phyloP scores from a whole-genome alignment of 1,139 yeast genomes.

The Debaryomyces sp. region DNA sequence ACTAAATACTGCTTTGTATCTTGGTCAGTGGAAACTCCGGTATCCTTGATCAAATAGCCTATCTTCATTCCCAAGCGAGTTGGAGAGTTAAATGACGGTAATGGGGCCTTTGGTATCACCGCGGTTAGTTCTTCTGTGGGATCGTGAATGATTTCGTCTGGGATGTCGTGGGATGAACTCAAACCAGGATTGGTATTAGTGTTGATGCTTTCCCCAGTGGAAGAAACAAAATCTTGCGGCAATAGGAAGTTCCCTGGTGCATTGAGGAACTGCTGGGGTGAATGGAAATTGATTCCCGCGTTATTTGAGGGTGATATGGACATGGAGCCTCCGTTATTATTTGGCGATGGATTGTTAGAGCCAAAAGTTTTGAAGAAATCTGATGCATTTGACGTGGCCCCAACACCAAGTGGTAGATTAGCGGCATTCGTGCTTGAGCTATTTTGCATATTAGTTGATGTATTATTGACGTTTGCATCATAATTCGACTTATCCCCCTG shows the following conservation, averaged over 20 bases:
- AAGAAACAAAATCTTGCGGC: conserved; percentile 27
- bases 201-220: conserved; percentile 8
- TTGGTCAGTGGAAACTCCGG: conserved; percentile 8
- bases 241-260: conserved; percentile 40
- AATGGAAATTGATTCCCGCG: conserved; percentile 31
- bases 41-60: conserved; percentile 61
- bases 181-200: neutral
- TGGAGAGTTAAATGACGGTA: conserved; percentile 70
- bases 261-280: conserved; percentile 44
- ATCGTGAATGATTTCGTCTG: conserved; percentile 48
- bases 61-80: conserved; percentile 71
- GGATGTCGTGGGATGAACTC: neutral
- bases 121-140: conserved; percentile 64
- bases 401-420: neutral
- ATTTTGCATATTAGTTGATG: conserved; percentile 9
- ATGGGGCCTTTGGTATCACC: conserved; percentile 58
- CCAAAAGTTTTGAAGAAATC: conserved; percentile 13
- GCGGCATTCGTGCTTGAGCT: conserved; percentile 15
- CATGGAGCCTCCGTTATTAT: conserved; percentile 25
- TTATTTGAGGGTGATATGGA: conserved; percentile 41
- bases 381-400: conserved; percentile 6
- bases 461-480: conserved; percentile 1
- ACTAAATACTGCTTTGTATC: conserved; percentile 26
- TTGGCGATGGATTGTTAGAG: conserved; percentile 28
- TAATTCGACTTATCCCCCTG: neutral